Conservation (phyloP, 2,329 filamentous ascomycete genomes). For the Fusarium pseudoanthophilum region DNA sequence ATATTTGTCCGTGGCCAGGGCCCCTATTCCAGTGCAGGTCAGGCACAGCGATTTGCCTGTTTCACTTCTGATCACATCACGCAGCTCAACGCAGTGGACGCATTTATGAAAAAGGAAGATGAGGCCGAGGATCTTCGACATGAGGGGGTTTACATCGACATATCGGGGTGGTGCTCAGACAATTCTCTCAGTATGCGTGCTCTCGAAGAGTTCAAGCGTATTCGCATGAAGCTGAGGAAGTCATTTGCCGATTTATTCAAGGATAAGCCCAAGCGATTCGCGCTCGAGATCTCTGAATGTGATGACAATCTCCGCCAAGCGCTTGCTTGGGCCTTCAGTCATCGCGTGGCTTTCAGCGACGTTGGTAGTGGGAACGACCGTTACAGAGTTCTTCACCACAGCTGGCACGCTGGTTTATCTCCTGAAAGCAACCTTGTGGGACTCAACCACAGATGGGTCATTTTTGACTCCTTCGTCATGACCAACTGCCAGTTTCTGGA, state of each 20-base stretch:
- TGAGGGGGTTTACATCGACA: neutral
- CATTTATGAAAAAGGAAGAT: neutral
- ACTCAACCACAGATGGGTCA: slow-evolving; percentile 92
- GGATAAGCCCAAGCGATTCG: neutral
- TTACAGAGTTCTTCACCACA: slow-evolving; percentile 88
- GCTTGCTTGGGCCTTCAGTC: slow-evolving; percentile 79
- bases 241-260: neutral
- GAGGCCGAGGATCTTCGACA: neutral
- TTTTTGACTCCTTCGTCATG: slow-evolving; percentile 63
- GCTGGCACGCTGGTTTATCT: slow-evolving; percentile 92
- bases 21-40: neutral
- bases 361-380: slow-evolving; percentile 79
- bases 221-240: neutral
- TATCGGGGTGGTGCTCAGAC: neutral
- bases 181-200: neutral
- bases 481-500: neutral
- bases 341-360: slow-evolving; percentile 90
- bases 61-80: neutral
- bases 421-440: slow-evolving; percentile 89
- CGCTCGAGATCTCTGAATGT: neutral
- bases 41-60: neutral
- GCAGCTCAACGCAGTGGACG: neutral
- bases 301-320: slow-evolving; percentile 5
- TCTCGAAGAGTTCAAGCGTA: neutral
- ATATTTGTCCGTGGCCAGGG: neutral